Conservation (phyloP, 345 rosid genomes). For the Zanthoxylum bungeanum region DNA sequence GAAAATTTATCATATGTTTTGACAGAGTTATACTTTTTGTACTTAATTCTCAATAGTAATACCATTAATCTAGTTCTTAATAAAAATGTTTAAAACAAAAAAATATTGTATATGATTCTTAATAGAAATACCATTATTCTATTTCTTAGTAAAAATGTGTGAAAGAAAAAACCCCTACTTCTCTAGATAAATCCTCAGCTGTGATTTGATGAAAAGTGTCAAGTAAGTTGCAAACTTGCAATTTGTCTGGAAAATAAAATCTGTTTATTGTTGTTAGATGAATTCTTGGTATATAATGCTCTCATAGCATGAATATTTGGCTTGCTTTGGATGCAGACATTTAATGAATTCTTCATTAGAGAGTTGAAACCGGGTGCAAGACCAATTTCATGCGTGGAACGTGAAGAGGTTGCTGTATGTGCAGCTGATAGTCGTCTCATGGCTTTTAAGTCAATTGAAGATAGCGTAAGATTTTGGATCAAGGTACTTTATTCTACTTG, state of each 20-base stretch:
- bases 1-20: neutral
- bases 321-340: slow-evolving; percentile 50
- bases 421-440: slow-evolving; percentile 87
- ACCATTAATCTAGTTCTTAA: neutral
- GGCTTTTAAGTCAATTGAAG: slow-evolving; percentile 69
- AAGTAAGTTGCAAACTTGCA: neutral
- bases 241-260: neutral
- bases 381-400: slow-evolving; percentile 52
- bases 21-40: neutral
- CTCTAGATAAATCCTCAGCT: neutral
- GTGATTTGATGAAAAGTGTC: neutral
- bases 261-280: neutral
- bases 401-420: slow-evolving; percentile 64
- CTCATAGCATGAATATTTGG: slow-evolving; percentile 2
- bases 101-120: neutral
- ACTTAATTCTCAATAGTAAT: neutral
- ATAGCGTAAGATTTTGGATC: slow-evolving; percentile 79
- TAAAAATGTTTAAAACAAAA: neutral
- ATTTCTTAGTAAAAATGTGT: neutral
- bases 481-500: slow-evolving; percentile 46
- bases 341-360: slow-evolving; percentile 87
- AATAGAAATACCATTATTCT: neutral
- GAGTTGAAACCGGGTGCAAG: slow-evolving; percentile 84
- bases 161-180: neutral
- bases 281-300: slow-evolving; percentile 1